phyloP scores from a whole-genome alignment of 2,329 filamentous ascomycete genomes.

The Talaromyces funiculosus region DNA sequence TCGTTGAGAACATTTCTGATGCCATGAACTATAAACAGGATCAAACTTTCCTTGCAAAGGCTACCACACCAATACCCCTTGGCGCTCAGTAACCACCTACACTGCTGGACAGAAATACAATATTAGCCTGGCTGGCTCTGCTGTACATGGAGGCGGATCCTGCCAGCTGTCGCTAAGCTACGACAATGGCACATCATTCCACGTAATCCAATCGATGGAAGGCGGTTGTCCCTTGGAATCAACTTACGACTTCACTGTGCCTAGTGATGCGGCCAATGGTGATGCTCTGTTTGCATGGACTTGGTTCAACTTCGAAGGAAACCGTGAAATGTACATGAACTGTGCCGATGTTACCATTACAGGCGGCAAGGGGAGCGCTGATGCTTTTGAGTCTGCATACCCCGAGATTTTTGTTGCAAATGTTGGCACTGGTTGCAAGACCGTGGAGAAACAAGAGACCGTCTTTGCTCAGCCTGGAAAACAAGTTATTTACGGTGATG shows the following conservation, averaged over 20 bases:
- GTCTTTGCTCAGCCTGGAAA: conserved; percentile 61
- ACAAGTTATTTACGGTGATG: conserved; percentile 8
- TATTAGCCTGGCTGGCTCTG: conserved; percentile 59
- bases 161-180: conserved; percentile 72
- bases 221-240: conserved; percentile 50
- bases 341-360: conserved; percentile 65
- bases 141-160: conserved; percentile 63
- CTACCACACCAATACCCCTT: conserved; percentile 49
- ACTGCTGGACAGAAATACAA: conserved; percentile 57
- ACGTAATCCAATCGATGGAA: conserved; percentile 59
- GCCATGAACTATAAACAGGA: conserved; percentile 32
- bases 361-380: conserved; percentile 16
- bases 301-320: conserved; percentile 70
- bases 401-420: conserved; percentile 11
- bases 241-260: conserved; percentile 62
- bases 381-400: conserved; percentile 1
- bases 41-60: conserved; percentile 74
- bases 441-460: conserved; percentile 53
- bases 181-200: conserved; percentile 64
- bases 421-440: conserved; percentile 45
- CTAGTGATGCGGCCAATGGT: conserved; percentile 53
- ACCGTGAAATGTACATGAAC: conserved; percentile 84
- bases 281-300: conserved; percentile 68
- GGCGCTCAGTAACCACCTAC: conserved; percentile 55
- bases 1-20: background rate